Evolutionary conservation across 2,329 filamentous ascomycete genomes (phyloP), one percentile per base, ranked within the genome.

Genomic region (Arthroderma uncinatum): DNA sequence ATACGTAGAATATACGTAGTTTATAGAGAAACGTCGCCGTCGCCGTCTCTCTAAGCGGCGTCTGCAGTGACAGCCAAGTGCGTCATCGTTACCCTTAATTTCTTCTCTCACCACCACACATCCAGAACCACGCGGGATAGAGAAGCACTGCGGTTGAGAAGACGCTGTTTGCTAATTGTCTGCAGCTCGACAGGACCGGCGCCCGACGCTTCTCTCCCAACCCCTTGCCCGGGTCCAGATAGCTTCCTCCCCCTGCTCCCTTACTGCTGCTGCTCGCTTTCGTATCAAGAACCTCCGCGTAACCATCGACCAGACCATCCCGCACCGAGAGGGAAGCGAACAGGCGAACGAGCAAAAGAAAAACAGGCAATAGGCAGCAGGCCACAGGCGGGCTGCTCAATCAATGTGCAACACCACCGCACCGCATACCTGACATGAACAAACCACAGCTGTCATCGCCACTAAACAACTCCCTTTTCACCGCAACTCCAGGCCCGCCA

Each of bases 371-470:
- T 19, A 7, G 6, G 6, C 14, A 21, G 14, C 12, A 42, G 39
- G 14, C 39, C n/a, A 21, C 39, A 42, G 39, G 16, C 39, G 39
- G 39, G 39, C 39, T 42, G 39, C 39, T 21, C 39, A 16, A 21
- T 42, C 39, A 19, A 42, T 42, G 39, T 42, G 39, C 39, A 19
- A 42, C 39, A 4, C 39, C 34, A n/a, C 39, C 39, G 39, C 12
- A 7, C 19, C n/a, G 47, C 28, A 53, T 57, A 57, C 58, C 54
- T 65, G 62, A 62, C 60, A 64, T 65, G 63, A 61, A 59, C 60
- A 50, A 25, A 50, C 21, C 44, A 48, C 47, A 30, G 47, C 47
- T 25, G 25, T 50, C 55, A 52, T 54, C 59, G 55, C 58, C 57
- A 44, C 54, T 59, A 55, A 60, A 60, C 63, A 54, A 57, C 62